Evolutionary conservation across 805 yeast species (phyloP), one percentile per base, ranked within the genome.

Genomic region (Cyberlindnera subsufficiens): DNA sequence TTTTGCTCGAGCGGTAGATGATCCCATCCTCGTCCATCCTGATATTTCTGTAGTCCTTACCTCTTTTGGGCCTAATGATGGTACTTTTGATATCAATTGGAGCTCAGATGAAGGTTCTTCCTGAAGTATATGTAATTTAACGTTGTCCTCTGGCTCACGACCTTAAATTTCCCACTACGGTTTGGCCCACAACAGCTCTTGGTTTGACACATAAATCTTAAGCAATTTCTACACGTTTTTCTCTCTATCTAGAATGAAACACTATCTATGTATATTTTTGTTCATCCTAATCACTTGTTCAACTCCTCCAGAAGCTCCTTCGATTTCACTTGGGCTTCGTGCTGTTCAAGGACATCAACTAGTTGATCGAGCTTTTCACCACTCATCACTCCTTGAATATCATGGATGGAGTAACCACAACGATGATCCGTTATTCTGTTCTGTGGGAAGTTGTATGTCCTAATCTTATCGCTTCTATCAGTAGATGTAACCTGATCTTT

Each of bases 361-460:
- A 82, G 58, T 31, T 70, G 76, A 42, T 79, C 82, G 29, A 82
- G 58, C 46, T 67, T 68, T 36, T 69, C 72, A 2, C 93, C 93
- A 14, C 67, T 65, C 75, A 84, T 64, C 30, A 82, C 73, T 2
- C 81, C 83, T 8, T 71, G 78, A 14, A 93, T 66, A 54, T 89
- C 95, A 55, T 86, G 83, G n/a, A 84, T 52, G 0, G 90, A 78
- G 53, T 65, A 78, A 3, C 90, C 89, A 58, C 96, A 88, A 39
- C 99, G 69, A 57, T 93, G 99, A 56, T 93, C 99, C 0, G 98
- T 90, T 38, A 93, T 77, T 52, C 99, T 72, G 59, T 89, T 89
- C 56, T 93, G 97, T 8, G 95, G 89, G 53, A 75, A 91, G 56
- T 93, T 93, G 61, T 93, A 93, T 0, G 99, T 93, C 52, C 98